A percentile compares a stretch with the other conserved stretches of the same genome.
Conservation (phyloP, 768 basidiomycete species). For the Naganishia randhawae region DNA sequence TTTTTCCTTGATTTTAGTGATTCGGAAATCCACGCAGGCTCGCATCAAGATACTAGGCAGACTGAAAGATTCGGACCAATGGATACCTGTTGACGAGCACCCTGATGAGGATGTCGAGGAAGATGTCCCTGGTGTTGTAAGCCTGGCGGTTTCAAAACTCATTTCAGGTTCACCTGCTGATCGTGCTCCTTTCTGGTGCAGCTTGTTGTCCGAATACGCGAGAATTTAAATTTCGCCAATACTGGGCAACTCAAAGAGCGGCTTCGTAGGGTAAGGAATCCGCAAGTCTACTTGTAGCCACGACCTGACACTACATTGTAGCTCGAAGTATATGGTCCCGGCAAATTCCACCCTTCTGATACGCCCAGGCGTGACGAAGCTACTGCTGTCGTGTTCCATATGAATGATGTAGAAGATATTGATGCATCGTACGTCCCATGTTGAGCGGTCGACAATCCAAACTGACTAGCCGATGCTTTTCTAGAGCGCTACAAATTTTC, state of each 20-base stretch:
- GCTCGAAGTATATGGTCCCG: slow-evolving; percentile 80
- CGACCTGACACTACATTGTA: slow-evolving; percentile 52
- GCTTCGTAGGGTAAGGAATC: slow-evolving; percentile 59
- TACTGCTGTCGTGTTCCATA: slow-evolving; percentile 78
- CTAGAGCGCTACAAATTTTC: slow-evolving; percentile 77
- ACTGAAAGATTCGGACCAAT: slow-evolving; percentile 79
- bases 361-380: slow-evolving; percentile 69
- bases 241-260: slow-evolving; percentile 83
- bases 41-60: slow-evolving; percentile 88
- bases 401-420: slow-evolving; percentile 80
- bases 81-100: slow-evolving; percentile 85
- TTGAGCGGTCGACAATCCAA: neutral
- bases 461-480: neutral
- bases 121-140: slow-evolving; percentile 47
- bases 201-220: slow-evolving; percentile 81
- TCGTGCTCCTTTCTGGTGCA: slow-evolving; percentile 1
- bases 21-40: slow-evolving; percentile 80
- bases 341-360: slow-evolving; percentile 81
- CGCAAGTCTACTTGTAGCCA: no score
- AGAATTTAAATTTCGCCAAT: slow-evolving; percentile 92
- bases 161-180: neutral
- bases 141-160: neutral
- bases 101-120: slow-evolving; percentile 68
- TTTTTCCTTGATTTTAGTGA: slow-evolving; percentile 80
- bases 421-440: slow-evolving; percentile 70